Evolutionary conservation across 768 basidiomycete genomes (phyloP).

Genomic region (Phylloporus sp.): DNA sequence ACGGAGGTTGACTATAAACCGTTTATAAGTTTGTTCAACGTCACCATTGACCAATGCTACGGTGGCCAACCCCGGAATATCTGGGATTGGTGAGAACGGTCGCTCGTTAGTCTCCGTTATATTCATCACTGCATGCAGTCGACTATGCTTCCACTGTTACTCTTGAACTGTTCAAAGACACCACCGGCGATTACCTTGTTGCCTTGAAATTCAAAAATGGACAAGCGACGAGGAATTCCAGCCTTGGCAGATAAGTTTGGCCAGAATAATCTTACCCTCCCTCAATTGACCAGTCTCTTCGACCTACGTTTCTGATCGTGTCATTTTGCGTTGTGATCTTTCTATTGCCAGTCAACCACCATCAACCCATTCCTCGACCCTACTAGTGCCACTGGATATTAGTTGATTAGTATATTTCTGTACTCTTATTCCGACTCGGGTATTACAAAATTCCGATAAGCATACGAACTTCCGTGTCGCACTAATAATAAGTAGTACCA

Average conservation of each 20-base stretch:
- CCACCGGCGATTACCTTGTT: conserved; percentile 66
- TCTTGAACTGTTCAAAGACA: conserved; percentile 62
- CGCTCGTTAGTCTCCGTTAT: not conserved
- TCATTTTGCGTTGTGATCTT: not conserved
- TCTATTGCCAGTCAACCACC: conserved; percentile 14
- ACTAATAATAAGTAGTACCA: not conserved
- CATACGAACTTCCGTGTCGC: not conserved
- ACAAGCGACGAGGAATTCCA: conserved; percentile 51
- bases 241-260: conserved; percentile 69
- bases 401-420: not conserved
- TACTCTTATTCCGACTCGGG: not conserved
- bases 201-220: conserved; percentile 81
- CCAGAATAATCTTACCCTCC: conserved; percentile 20
- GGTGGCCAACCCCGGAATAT: conserved; percentile 53
- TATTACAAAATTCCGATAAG: not conserved
- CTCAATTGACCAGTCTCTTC: conserved; percentile 14
- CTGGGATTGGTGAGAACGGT: conserved; percentile 55
- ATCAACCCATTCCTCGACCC: conserved; percentile 31
- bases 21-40: conserved; percentile 81
- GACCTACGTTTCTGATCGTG: conserved; percentile 9
- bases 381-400: conserved; percentile 29
- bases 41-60: conserved; percentile 67
- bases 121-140: conserved; percentile 40
- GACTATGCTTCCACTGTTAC: conserved; percentile 69
- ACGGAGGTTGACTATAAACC: conserved; percentile 83